Conservation (phyloP, 768 basidiomycete species). For the Cubamyces sp. region DNA sequence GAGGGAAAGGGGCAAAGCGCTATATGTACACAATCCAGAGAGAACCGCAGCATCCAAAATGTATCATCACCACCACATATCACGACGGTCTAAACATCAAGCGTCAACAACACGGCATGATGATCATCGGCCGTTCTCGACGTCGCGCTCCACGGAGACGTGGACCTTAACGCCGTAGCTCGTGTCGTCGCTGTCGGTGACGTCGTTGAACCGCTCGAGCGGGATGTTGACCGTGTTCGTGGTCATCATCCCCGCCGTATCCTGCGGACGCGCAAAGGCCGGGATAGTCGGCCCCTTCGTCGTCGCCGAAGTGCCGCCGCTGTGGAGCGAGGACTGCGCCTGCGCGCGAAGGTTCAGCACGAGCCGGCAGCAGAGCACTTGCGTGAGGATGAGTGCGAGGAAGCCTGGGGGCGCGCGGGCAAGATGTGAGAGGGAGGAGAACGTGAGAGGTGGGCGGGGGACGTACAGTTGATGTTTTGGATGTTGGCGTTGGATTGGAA, state of each 20-base stretch:
- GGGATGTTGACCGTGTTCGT: slow-evolving; percentile 16
- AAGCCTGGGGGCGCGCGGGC: not conserved
- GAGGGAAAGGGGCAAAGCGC: not conserved
- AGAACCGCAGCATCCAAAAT: not conserved
- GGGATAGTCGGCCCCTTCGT: slow-evolving; percentile 4
- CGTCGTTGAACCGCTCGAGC: slow-evolving; percentile 12
- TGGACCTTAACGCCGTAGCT: slow-evolving; percentile 14
- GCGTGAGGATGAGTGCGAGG: slow-evolving; percentile 17
- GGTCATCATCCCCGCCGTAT: not conserved
- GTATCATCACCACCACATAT: no score
- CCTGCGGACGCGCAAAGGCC: slow-evolving; percentile 8
- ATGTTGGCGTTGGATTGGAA: slow-evolving; percentile 18
- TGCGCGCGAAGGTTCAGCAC: slow-evolving; percentile 15
- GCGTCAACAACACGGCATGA: not conserved
- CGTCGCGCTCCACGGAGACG: slow-evolving; percentile 10
- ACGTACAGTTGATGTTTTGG: slow-evolving; percentile 17
- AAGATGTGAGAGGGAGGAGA: not conserved
- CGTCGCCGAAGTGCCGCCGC: not conserved
- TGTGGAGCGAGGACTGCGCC: not conserved
- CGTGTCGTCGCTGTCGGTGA: not conserved
- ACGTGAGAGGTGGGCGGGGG: not conserved
- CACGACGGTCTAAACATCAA: no score
- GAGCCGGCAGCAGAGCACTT: slow-evolving; percentile 19
- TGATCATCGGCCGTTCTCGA: not conserved
- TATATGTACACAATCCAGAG: not conserved